Percentiles rank a stretch among this genome's conserved stretches.
Evolutionary conservation across 1,284 basidiomycete species (phyloP).

Genomic region (Lentinus polychrous): DNA sequence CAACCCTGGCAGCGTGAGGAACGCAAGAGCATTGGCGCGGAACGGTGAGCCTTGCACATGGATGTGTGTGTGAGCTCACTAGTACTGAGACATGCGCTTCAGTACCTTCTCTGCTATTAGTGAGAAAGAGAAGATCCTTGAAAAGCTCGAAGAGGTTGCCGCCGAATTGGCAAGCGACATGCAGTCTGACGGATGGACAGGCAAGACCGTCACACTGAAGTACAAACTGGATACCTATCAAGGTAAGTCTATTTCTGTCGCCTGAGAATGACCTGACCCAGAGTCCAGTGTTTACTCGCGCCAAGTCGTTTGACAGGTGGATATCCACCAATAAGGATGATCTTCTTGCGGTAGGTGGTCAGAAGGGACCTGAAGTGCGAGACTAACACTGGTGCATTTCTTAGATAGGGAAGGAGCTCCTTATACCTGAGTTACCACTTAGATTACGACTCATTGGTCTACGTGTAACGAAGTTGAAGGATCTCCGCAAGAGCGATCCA

Average conservation of each 20-base stretch:
- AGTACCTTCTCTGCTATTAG: constrained; percentile 74
- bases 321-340: constrained; percentile 71
- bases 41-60: constrained; percentile 47
- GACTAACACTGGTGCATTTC: not conserved
- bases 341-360: constrained; percentile 56
- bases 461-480: constrained; percentile 79
- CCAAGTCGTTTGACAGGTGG: constrained; percentile 72
- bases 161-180: constrained; percentile 78
- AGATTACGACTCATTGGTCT: constrained; percentile 77
- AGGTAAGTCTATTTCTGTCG: constrained; percentile 32
- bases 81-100: not conserved
- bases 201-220: constrained; percentile 73
- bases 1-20: constrained; percentile 70
- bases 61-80: not conserved
- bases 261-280: not conserved
- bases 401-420: constrained; percentile 76
- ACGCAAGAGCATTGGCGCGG: constrained; percentile 85
- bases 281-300: constrained; percentile 67
- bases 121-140: constrained; percentile 59
- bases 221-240: constrained; percentile 78
- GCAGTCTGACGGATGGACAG: constrained; percentile 61
- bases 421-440: constrained; percentile 73
- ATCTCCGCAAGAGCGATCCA: constrained; percentile 45
- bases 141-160: constrained; percentile 74
- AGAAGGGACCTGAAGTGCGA: not conserved